phyloP scores from a whole-genome alignment of 208 protist species.

The Trypanosoma rangeli region DNA sequence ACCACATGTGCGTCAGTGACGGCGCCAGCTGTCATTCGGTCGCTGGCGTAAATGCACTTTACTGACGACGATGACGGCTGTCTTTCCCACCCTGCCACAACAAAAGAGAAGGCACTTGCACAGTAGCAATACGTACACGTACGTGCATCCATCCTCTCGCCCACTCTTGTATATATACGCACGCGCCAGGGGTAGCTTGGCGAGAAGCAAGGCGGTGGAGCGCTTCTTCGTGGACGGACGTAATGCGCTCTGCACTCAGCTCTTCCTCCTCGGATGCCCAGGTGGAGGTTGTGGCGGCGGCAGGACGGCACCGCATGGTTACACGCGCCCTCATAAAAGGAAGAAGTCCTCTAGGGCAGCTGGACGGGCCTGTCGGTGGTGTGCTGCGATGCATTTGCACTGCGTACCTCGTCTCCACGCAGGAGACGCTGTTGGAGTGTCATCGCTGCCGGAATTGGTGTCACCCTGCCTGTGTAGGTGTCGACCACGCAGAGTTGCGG shows the following conservation, averaged over 20 bases:
- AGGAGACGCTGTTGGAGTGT: conserved; percentile 73
- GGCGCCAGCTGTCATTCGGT: too few relatives aligned
- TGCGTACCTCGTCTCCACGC: conserved; percentile 54
- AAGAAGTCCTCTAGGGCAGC: background rate
- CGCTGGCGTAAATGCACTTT: too few relatives aligned
- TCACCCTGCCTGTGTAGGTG: conserved; percentile 75
- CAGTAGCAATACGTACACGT: background rate
- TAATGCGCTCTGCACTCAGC: conserved; percentile 13
- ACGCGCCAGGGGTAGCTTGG: background rate
- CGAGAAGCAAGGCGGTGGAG: background rate
- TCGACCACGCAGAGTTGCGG: conserved; percentile 57
- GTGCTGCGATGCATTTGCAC: conserved; percentile 74
- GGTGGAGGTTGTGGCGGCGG: conserved; percentile 20
- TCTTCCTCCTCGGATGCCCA: conserved; percentile 10
- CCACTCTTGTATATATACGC: background rate
- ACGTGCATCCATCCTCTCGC: background rate
- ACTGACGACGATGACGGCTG: background rate
- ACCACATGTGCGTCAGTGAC: too few relatives aligned
- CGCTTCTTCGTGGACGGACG: background rate
- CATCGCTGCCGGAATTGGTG: conserved; percentile 64
- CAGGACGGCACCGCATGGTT: conserved; percentile 52
- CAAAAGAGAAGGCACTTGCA: background rate
- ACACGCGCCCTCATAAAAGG: conserved; percentile 61
- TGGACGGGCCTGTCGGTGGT: conserved; percentile 36
- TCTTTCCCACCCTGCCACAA: background rate